Percentiles rank a stretch among this genome's conserved stretches.
phyloP scores from a whole-genome alignment of 2,329 filamentous ascomycete genomes.

The Diaporthe amygdali region DNA sequence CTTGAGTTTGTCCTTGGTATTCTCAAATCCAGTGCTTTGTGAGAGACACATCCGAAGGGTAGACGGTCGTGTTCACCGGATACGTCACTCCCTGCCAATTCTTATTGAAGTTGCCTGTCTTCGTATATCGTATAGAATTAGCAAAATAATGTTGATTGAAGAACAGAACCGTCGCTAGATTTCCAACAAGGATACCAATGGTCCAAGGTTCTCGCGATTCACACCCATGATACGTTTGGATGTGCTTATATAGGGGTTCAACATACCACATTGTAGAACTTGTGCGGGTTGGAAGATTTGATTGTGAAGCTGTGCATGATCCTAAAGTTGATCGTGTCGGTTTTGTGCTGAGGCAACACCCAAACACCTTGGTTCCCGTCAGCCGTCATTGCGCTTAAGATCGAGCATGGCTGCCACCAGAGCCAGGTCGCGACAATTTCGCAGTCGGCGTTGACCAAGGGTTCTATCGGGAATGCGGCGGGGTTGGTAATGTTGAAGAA shows the following conservation, averaged over 20 bases:
- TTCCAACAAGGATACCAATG: no score
- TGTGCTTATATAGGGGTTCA: no score
- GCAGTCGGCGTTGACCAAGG: not conserved
- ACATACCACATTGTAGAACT: no score
- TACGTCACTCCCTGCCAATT: not conserved
- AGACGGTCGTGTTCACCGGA: not conserved
- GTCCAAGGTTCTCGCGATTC: no score
- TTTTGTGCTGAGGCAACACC: no score
- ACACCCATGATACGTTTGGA: no score
- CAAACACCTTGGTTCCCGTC: not conserved
- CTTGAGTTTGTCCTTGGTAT: not conserved
- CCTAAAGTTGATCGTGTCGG: no score
- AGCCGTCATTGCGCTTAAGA: not conserved
- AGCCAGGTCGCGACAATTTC: not conserved
- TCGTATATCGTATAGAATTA: not conserved
- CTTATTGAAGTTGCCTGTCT: not conserved
- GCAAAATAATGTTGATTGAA: no score
- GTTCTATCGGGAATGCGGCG: not conserved
- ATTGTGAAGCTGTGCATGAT: no score
- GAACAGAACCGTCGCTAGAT: no score
- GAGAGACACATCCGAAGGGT: not conserved
- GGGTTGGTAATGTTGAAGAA: not conserved
- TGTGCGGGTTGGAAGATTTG: no score
- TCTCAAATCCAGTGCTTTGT: no score
- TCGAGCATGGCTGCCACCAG: not conserved